These are phyloP conservation scores for Eremomyces bilateralis DNA, from an alignment of 495 filamentous ascomycete genomes.

Conservation along the genomic window DNA sequence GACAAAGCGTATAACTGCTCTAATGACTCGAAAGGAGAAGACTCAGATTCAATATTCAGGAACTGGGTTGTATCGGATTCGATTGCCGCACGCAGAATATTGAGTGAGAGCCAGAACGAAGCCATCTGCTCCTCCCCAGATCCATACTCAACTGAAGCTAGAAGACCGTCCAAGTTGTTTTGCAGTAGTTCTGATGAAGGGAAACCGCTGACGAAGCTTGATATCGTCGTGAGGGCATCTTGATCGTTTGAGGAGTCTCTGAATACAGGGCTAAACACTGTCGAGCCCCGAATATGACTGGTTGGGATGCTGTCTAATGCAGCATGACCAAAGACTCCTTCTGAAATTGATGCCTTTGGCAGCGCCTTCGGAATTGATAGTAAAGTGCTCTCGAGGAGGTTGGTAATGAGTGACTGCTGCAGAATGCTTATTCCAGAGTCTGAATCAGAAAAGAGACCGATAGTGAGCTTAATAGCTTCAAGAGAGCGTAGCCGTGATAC, in stretches of 20 bases:
- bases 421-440: too few species aligned
- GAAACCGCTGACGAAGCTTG: constrained; percentile 35
- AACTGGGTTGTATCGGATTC: constrained; percentile 41
- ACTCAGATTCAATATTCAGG: constrained; percentile 25
- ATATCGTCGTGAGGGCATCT: constrained; percentile 15
- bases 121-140: constrained; percentile 25
- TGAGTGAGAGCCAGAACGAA: constrained; percentile 64
- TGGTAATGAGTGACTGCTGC: too few species aligned
- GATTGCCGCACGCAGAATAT: constrained; percentile 31
- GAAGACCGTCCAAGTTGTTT: too few species aligned
- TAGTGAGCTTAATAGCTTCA: constrained; percentile 48
- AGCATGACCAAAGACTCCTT: too few species aligned
- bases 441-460: too few species aligned
- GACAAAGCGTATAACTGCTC: constrained; percentile 69
- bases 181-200: constrained; percentile 22
- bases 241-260: too few species aligned
- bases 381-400: too few species aligned
- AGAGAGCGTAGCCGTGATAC: constrained; percentile 47
- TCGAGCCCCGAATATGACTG: too few species aligned
- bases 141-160: constrained; percentile 6
- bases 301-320: too few species aligned
- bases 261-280: too few species aligned
- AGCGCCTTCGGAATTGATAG: too few species aligned
- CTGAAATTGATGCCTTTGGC: too few species aligned
- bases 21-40: constrained; percentile 22